Conservation (phyloP, 257 asterid species). For the Paraleonurus japonicus region DNA sequence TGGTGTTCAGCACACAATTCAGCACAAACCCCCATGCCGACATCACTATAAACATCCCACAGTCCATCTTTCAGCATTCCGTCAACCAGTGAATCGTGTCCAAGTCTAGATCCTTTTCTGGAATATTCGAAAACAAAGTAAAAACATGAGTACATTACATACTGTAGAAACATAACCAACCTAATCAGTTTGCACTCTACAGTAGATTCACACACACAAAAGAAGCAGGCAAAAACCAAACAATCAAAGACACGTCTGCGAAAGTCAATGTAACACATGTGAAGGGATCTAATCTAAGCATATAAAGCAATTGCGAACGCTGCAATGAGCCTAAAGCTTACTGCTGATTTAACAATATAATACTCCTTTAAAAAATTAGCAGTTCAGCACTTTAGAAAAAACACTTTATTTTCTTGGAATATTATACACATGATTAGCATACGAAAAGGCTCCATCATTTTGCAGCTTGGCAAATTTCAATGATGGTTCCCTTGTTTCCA, state of each 20-base stretch:
- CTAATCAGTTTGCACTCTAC: neutral
- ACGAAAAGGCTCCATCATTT: neutral
- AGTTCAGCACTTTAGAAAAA: neutral
- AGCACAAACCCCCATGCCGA: conserved; percentile 98
- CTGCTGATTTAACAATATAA: neutral
- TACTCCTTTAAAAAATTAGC: neutral
- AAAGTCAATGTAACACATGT: neutral
- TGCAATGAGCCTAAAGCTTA: conserved; percentile 7
- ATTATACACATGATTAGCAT: neutral
- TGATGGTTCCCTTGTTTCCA: neutral
- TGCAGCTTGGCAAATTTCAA: conserved; percentile 9
- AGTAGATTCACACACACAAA: neutral
- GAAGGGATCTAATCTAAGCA: neutral
- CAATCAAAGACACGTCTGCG: neutral
- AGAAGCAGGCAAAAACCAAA: neutral
- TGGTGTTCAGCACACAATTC: conserved; percentile 90
- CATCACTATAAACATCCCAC: conserved; percentile 93
- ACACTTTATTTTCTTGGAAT: neutral
- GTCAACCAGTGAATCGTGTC: conserved; percentile 95
- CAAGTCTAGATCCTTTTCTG: conserved; percentile 98
- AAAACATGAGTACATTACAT: neutral
- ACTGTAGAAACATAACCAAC: neutral
- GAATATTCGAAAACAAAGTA: conserved; percentile 27
- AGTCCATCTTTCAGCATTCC: conserved; percentile 99
- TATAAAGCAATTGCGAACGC: neutral